These are phyloP conservation scores for Albophoma yamanashiensis DNA, from an alignment of 2,329 filamentous ascomycete species.

Conservation along the genomic window DNA sequence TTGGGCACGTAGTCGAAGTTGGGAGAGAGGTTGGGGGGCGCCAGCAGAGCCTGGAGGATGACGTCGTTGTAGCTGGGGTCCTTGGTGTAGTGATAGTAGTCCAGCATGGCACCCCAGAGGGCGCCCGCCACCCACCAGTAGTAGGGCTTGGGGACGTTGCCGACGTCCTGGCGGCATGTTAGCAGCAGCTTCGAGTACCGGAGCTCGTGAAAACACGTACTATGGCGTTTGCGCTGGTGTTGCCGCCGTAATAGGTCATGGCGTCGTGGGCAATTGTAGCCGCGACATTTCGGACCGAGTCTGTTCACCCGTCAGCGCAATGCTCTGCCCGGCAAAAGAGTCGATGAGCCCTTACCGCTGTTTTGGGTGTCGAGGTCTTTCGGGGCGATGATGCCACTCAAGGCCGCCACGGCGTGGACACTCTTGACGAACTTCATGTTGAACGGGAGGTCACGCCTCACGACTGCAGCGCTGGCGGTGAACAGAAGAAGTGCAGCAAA, in stretches of 20 bases:
- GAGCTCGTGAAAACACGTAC: constrained; percentile 16
- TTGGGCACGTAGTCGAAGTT: constrained; percentile 50
- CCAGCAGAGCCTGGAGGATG: constrained; percentile 46
- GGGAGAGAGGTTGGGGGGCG: constrained; percentile 43
- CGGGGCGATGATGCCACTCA: constrained; percentile 18
- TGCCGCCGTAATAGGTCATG: constrained; percentile 56
- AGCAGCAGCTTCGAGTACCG: not conserved
- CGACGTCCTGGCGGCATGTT: constrained; percentile 33
- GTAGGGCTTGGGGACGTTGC: constrained; percentile 54
- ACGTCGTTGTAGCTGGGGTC: constrained; percentile 52
- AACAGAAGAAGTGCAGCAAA: not conserved
- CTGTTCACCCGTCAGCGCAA: constrained; percentile 25
- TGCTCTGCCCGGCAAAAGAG: not conserved
- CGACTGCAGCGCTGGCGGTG: no score
- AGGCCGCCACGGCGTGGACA: constrained; percentile 11
- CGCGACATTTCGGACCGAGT: constrained; percentile 50
- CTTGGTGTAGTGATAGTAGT: constrained; percentile 58
- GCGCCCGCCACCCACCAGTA: constrained; percentile 61
- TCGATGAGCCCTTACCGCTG: constrained; percentile 16
- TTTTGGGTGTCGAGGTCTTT: constrained; percentile 27
- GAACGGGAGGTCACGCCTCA: no score
- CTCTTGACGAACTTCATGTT: constrained; percentile 15
- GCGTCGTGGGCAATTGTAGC: constrained; percentile 49
- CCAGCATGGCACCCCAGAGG: constrained; percentile 56
- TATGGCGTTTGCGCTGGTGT: constrained; percentile 34